Percentiles rank a stretch among this genome's conserved stretches.
Evolutionary conservation across 1,284 basidiomycete genomes (phyloP).

Genomic region (Irpex sp.): DNA sequence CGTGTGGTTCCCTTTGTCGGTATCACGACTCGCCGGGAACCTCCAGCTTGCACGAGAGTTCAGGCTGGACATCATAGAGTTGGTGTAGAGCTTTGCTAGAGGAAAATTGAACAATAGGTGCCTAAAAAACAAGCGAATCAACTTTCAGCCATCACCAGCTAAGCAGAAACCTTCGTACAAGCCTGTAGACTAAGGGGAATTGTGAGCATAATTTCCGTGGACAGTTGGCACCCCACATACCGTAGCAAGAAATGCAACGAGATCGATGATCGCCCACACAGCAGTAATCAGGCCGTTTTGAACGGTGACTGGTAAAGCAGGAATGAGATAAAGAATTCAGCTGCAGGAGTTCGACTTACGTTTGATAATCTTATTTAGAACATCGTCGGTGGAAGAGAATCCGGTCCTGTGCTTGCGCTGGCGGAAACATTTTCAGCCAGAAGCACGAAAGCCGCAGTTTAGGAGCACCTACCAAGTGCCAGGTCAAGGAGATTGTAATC

Average conservation of each 20-base stretch:
- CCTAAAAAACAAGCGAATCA: conserved; percentile 19
- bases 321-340: not conserved
- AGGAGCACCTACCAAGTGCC: conserved; percentile 34
- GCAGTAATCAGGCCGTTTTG: conserved; percentile 44
- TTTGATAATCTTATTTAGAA: conserved; percentile 49
- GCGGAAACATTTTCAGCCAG: not conserved
- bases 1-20: conserved; percentile 6
- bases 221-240: conserved; percentile 22
- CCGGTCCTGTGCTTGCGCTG: conserved; percentile 50
- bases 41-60: conserved; percentile 40
- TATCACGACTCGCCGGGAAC: conserved; percentile 26
- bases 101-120: conserved; percentile 41
- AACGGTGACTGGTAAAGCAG: conserved; percentile 35
- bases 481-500: conserved; percentile 37
- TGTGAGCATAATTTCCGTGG: too few species aligned
- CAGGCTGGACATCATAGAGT: conserved; percentile 41
- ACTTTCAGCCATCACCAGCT: not conserved
- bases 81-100: conserved; percentile 41
- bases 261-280: conserved; percentile 38
- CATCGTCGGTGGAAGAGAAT: conserved; percentile 40
- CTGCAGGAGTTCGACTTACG: conserved; percentile 34
- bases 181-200: conserved; percentile 13
- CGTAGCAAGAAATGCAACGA: conserved; percentile 38
- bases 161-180: conserved; percentile 12
- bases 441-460: not conserved